Conservation (phyloP, 805 yeast genomes). For the Saccharomycopsis guyanensis region DNA sequence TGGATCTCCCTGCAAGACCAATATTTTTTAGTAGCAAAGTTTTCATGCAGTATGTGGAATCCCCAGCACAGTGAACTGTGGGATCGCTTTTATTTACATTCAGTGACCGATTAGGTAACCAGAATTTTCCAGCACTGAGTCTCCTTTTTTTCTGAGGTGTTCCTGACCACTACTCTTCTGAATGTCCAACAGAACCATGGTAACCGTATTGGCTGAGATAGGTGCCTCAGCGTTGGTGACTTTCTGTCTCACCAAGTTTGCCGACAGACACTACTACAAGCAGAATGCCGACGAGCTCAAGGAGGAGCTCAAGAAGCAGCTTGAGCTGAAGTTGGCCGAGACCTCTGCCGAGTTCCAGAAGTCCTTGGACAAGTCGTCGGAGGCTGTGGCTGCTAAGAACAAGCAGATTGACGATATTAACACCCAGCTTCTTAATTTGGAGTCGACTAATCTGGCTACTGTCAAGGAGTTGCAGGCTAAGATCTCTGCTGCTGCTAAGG, state of each 20-base stretch:
- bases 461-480: not conserved
- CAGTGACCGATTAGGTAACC: too few relatives aligned
- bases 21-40: too few relatives aligned
- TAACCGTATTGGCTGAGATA: slow-evolving; percentile 20
- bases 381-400: slow-evolving; percentile 11
- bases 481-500: not conserved
- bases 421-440: not conserved
- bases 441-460: not conserved
- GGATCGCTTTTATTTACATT: too few relatives aligned
- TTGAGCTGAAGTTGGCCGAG: slow-evolving; percentile 9
- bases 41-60: too few relatives aligned
- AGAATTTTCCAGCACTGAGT: too few relatives aligned
- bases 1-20: too few relatives aligned
- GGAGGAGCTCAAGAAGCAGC: slow-evolving; percentile 7
- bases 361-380: slow-evolving; percentile 2
- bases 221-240: slow-evolving; percentile 19
- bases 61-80: too few relatives aligned
- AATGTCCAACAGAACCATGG: slow-evolving; percentile 14
- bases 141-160: too few relatives aligned
- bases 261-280: slow-evolving; percentile 15
- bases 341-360: slow-evolving; percentile 7
- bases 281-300: slow-evolving; percentile 7
- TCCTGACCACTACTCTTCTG: too few relatives aligned
- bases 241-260: slow-evolving; percentile 14
- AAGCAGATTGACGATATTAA: slow-evolving; percentile 14